Conservation (phyloP, 192 early-diverging fungal genomes). For the Allomyces macrogynus region DNA sequence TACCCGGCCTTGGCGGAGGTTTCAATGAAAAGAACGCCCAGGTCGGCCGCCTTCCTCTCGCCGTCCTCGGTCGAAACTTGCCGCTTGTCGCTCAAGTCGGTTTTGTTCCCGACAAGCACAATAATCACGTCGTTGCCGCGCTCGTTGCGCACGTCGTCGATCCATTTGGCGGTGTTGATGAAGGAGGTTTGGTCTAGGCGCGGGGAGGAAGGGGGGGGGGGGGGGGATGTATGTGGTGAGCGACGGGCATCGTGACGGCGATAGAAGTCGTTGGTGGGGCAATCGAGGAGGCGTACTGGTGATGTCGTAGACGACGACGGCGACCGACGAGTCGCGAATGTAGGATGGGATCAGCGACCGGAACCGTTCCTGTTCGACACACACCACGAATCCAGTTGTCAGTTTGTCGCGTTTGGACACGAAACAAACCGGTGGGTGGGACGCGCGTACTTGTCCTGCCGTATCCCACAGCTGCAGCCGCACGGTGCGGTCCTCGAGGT, state of each 20-base stretch:
- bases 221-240: not conserved
- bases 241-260: not conserved
- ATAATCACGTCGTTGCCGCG: slow-evolving; percentile 95
- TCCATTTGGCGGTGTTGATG: slow-evolving; percentile 92
- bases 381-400: no score
- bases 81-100: slow-evolving; percentile 86
- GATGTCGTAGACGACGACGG: slow-evolving; percentile 93
- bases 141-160: slow-evolving; percentile 96
- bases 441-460: slow-evolving; percentile 60
- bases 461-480: slow-evolving; percentile 98
- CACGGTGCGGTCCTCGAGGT: slow-evolving; percentile 93
- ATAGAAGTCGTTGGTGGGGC: not conserved
- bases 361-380: slow-evolving; percentile 64
- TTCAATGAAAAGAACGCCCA: slow-evolving; percentile 96
- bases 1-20: slow-evolving; percentile 98
- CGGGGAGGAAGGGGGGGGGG: not conserved
- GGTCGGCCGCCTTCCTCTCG: slow-evolving; percentile 90
- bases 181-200: slow-evolving; percentile 77
- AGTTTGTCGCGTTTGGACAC: no score
- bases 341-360: slow-evolving; percentile 91
- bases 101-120: slow-evolving; percentile 97
- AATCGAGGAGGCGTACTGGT: slow-evolving; percentile 42
- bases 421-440: no score
- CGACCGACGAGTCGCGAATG: slow-evolving; percentile 94
- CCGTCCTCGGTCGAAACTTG: slow-evolving; percentile 91